Evolutionary conservation across 208 protist species (phyloP), one percentile per base, ranked within the genome.

Genomic region (Angomonas deanei): DNA sequence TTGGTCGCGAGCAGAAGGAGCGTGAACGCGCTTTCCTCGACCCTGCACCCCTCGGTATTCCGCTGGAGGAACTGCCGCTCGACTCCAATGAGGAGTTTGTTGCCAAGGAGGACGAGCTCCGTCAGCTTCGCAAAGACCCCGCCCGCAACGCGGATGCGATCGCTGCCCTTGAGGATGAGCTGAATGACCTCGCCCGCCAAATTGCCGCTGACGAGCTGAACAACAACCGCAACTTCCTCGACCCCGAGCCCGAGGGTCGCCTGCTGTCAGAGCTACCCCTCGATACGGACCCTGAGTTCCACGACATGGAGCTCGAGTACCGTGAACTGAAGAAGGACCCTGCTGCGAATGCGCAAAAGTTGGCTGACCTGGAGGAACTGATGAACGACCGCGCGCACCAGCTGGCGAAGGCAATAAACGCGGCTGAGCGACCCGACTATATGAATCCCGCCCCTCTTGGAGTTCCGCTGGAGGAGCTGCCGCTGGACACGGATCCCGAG

Each of bases 321-420:
- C 79, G 80, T 66, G 76, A 81, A 13, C 69, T 90, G 26, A 75
- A 80, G 53, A 82, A 81, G 59, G 72, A 78, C 61, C 63, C 70
- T 38, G 68, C 68, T 54, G 57, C 64, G 42, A 91, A 90, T 49
- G 67, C 54, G 28, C 64, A 87, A 66, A 70, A 72, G 38, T 59
- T 90, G 36, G 75, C 75, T 27, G 85, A 87, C 48, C 61, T 90
- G 11, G 76, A 89, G 71, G 83, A 90, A 59, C 61, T 82, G 19
- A 86, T 93, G 80, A 91, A 91, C 66, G 78, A 85, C 58, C 81
- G 81, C 48, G 80, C 83, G 30, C 68, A 86, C 56, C 66, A 86
- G 60, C 66, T 93, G 54, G 86, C 80, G 21, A 57, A 91, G 68
- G 76, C 71, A 34, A 82, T 91, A 63, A 81, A 86, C 50, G 74